These are phyloP conservation scores for Glycyrrhiza uralensis DNA, from an alignment of 306 rosid species.

Conservation along the genomic window DNA sequence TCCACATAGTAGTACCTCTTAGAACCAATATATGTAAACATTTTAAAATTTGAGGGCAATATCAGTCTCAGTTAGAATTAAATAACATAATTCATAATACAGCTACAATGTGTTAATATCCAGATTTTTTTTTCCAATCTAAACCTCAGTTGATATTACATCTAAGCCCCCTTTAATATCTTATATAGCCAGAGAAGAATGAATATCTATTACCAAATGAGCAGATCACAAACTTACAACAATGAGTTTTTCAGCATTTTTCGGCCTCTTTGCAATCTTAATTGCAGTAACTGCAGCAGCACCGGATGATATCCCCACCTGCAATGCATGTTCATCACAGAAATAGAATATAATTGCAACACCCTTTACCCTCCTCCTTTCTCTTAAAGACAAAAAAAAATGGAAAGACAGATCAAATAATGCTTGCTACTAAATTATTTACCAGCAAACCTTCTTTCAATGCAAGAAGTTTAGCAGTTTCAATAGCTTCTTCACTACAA, in stretches of 20 bases:
- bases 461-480: slow-evolving; percentile 85
- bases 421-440: slow-evolving; percentile 21
- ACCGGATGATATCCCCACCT: slow-evolving; percentile 99
- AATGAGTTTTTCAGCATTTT: slow-evolving; percentile 87
- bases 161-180: neutral
- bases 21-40: too few species aligned
- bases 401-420: neutral
- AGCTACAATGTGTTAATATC: too few species aligned
- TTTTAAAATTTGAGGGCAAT: too few species aligned
- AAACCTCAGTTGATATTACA: neutral
- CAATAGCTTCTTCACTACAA: slow-evolving; percentile 85
- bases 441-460: slow-evolving; percentile 86
- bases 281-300: slow-evolving; percentile 91
- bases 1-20: too few species aligned
- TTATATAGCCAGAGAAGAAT: neutral
- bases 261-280: slow-evolving; percentile 75
- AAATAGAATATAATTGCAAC: neutral
- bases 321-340: slow-evolving; percentile 18
- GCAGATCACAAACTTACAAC: slow-evolving; percentile 60
- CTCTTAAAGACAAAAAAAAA: neutral
- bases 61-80: too few species aligned
- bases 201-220: neutral
- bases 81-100: too few species aligned
- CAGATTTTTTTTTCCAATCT: too few species aligned
- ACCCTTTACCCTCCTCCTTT: neutral